Conservation (phyloP, 805 yeast species). For the Blastobotrys terrestris region DNA sequence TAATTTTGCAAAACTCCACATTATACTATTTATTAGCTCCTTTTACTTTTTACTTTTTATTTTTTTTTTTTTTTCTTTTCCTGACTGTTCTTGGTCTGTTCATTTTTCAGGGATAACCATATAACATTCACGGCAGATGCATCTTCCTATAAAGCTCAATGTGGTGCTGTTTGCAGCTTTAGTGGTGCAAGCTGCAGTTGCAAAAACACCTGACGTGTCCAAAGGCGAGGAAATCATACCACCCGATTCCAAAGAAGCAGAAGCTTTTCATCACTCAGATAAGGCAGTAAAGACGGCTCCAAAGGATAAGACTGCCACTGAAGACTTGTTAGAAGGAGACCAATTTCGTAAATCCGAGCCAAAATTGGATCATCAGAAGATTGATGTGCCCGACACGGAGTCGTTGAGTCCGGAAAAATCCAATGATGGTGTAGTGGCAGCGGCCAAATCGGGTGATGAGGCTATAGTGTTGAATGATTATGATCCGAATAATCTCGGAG, state of each 20-base stretch:
- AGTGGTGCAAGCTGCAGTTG: slow-evolving; percentile 10
- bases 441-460: slow-evolving; percentile 16
- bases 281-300: slow-evolving; percentile 32
- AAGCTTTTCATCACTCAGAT: slow-evolving; percentile 21
- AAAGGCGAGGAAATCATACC: slow-evolving; percentile 24
- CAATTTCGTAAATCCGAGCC: slow-evolving; percentile 26
- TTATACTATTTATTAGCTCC: too few species aligned
- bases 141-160: background rate
- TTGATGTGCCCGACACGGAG: slow-evolving; percentile 22
- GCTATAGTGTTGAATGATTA: slow-evolving; percentile 33
- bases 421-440: slow-evolving; percentile 14
- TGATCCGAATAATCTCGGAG: slow-evolving; percentile 32
- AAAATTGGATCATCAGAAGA: slow-evolving; percentile 16
- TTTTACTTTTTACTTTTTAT: too few species aligned
- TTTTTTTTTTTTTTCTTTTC: too few species aligned
- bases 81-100: too few species aligned
- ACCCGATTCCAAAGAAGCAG: slow-evolving; percentile 23
- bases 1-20: too few species aligned
- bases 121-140: too few species aligned
- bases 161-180: slow-evolving; percentile 12
- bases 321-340: slow-evolving; percentile 22
- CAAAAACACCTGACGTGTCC: slow-evolving; percentile 15
- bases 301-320: slow-evolving; percentile 27
- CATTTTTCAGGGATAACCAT: too few species aligned
- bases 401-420: slow-evolving; percentile 11